Evolutionary conservation across 2,329 filamentous ascomycete species (phyloP).

Genomic region (Trichoderma atroviride): DNA sequence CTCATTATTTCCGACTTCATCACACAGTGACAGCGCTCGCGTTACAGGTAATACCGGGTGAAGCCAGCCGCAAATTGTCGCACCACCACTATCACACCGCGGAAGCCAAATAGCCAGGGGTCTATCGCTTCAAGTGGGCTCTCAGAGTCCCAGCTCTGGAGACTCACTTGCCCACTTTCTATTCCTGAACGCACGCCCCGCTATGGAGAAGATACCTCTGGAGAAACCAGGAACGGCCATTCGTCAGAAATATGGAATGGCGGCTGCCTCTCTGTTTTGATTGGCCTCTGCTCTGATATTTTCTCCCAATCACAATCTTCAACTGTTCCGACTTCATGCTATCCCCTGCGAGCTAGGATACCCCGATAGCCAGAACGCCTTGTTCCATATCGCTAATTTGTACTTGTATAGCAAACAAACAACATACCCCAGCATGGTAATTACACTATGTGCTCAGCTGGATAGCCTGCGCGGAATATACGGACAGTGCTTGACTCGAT

Average conservation of each 20-base stretch:
- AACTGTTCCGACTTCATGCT: constrained; percentile 9
- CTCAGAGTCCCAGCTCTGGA: not conserved
- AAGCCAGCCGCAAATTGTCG: constrained; percentile 24
- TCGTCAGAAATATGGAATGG: constrained; percentile 21
- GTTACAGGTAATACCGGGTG: constrained; percentile 16
- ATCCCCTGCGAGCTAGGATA: constrained; percentile 22
- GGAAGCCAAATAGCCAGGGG: constrained; percentile 2
- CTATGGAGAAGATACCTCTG: not conserved
- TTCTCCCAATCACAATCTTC: constrained; percentile 26
- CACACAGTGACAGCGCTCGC: constrained; percentile 2
- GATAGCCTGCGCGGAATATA: not conserved
- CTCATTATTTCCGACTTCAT: constrained; percentile 17
- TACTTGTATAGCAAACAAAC: constrained; percentile 5
- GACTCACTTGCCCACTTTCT: constrained; percentile 18
- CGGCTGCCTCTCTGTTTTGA: constrained; percentile 11
- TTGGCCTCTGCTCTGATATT: constrained; percentile 19
- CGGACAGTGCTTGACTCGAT: not conserved
- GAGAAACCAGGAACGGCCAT: not conserved
- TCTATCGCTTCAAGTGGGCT: constrained; percentile 15
- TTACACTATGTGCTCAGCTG: constrained; percentile 4
- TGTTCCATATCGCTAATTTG: not conserved
- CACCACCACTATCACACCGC: constrained; percentile 26
- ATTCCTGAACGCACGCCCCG: constrained; percentile 5
- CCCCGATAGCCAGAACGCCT: constrained; percentile 21
- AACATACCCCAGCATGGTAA: constrained; percentile 11